These are phyloP conservation scores for Talaromyces trachyspermus DNA, from an alignment of 495 filamentous ascomycete genomes.

Conservation along the genomic window DNA sequence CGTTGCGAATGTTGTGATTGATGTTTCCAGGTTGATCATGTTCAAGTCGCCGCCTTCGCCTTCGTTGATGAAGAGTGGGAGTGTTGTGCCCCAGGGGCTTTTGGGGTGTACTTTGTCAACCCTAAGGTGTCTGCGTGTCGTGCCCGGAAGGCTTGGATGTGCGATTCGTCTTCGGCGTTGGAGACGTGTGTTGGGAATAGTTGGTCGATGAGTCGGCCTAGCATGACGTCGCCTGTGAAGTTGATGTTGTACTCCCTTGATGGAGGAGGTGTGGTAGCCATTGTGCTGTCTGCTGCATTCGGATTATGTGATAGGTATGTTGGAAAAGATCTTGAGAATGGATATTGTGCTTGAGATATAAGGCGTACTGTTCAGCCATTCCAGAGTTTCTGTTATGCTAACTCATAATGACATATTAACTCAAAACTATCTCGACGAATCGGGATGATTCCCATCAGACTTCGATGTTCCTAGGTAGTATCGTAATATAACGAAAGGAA, in stretches of 20 bases:
- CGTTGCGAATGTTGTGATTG: constrained; percentile 21
- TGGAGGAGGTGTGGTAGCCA: neutral
- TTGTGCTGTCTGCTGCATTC: neutral
- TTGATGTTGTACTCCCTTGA: constrained; percentile 19
- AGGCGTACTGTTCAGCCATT: too few species aligned
- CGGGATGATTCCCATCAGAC: too few species aligned
- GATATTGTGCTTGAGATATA: too few species aligned
- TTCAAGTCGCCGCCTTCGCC: constrained; percentile 21
- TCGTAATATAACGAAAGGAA: too few species aligned
- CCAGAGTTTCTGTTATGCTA: too few species aligned
- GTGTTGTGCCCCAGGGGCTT: constrained; percentile 29
- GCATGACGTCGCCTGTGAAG: constrained; percentile 38
- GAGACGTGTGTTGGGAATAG: constrained; percentile 26
- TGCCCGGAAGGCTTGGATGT: constrained; percentile 12
- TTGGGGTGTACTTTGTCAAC: constrained; percentile 16
- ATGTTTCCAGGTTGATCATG: constrained; percentile 38
- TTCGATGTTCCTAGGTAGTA: too few species aligned
- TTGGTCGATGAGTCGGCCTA: constrained; percentile 38
- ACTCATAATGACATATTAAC: too few species aligned
- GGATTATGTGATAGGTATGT: too few species aligned
- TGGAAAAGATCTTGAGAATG: too few species aligned
- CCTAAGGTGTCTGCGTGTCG: constrained; percentile 7
- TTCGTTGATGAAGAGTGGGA: constrained; percentile 21
- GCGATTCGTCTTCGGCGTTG: constrained; percentile 15
- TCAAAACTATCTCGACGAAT: too few species aligned